Percentiles rank a stretch among this genome's conserved stretches.
phyloP scores from a whole-genome alignment of 2,329 filamentous ascomycete species.

The Remersonia thermophila region DNA sequence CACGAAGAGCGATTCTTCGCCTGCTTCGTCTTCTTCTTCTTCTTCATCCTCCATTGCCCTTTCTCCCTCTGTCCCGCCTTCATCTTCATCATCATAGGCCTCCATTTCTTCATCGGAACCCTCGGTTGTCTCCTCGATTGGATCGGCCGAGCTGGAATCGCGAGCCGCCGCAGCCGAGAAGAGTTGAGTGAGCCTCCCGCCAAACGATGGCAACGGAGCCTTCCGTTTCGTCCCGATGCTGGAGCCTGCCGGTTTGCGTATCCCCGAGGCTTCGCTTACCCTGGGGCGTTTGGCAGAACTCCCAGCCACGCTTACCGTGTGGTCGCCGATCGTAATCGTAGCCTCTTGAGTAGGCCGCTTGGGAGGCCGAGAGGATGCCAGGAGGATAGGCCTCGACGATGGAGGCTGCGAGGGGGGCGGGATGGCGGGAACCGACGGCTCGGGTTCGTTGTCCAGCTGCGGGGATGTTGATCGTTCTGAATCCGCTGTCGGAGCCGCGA shows the following conservation, averaged over 20 bases:
- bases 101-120: not conserved
- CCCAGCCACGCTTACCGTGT: conserved; percentile 51
- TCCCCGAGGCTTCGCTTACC: conserved; percentile 13
- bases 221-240: conserved; percentile 11
- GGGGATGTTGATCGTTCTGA: conserved; percentile 10
- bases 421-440: conserved; percentile 15
- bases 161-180: conserved; percentile 28
- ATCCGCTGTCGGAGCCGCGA: conserved; percentile 4
- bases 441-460: conserved; percentile 1
- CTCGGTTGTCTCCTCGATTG: conserved; percentile 8
- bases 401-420: conserved; percentile 22
- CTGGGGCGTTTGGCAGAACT: conserved; percentile 35
- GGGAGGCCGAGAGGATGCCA: conserved; percentile 13
- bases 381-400: conserved; percentile 10
- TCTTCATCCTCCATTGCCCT: conserved; percentile 8
- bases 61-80: too few relatives aligned
- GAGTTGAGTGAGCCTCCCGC: conserved; percentile 31
- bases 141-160: conserved; percentile 11
- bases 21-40: conserved; percentile 17
- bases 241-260: not conserved
- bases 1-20: conserved; percentile 16
- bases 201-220: conserved; percentile 29
- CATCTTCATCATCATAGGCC: conserved; percentile 7
- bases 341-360: conserved; percentile 48
- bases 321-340: conserved; percentile 62